Evolutionary conservation across 495 filamentous ascomycete species (phyloP), one percentile per base, ranked within the genome.

Genomic region (Daldinia grandis): DNA sequence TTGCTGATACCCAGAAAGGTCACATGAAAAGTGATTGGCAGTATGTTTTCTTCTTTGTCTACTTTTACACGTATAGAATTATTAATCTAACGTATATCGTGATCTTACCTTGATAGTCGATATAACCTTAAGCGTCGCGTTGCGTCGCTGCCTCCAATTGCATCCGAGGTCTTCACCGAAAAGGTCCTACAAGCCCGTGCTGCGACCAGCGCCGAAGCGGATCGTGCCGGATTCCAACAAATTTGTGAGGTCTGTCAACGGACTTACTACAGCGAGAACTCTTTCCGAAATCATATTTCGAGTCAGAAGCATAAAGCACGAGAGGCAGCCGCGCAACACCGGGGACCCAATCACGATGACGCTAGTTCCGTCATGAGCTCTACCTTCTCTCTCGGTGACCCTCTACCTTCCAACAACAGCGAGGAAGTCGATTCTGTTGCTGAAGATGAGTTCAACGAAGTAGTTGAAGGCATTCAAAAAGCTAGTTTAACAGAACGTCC

Each of bases 21-120:
- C 95, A 99, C 76, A 98, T 98, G 94, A 93, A 94, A 74, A 93
- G 88, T 72, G 95, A 99, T 79, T 99, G 95, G 95, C 95, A 98
- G 94, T 97, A 88, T 78, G 93, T 88, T 66, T 57, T 31, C 19
- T 14, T 47, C 30, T 28, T 19, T 54, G 12, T 64, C 40, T 64
- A 6, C 44, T 21, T 19, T 59, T 25, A 53, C 38, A 64, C 58
- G 14, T 54, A 17, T 15, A 9, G n/a, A 33, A 12, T 59, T 30
- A 53, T 60, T 51, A 6, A 64, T 37, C 62, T 69, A 62, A 70
- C 49, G 42, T 49, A 27, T 64, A 71, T 55, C 17, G 30, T 58
- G 24, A 64, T 57, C 31, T 40, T 35, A 35, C 38, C 30, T 38
- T n/a, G 24, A 6, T 61, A 97, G 94, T 81, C 88, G 96, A 60